Evolutionary conservation across 1,284 basidiomycete species (phyloP).

Genomic region (Chondrostereum purpureum): DNA sequence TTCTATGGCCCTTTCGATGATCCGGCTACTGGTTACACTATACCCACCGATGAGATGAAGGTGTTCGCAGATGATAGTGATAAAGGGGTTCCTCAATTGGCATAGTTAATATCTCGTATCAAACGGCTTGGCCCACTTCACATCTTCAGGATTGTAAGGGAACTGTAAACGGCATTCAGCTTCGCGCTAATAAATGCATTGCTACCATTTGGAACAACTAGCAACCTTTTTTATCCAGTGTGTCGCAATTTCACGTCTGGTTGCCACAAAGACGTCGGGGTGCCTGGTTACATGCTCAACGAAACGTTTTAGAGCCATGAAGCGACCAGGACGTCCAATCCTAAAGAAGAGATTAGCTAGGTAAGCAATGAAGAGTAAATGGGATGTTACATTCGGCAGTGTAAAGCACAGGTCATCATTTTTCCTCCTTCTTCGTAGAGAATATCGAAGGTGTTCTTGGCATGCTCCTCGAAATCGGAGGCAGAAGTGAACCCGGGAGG

Average conservation of each 20-base stretch:
- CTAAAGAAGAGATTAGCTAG: background rate
- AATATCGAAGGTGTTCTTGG: background rate
- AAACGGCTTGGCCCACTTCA: background rate
- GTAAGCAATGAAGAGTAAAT: background rate
- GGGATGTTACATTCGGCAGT: background rate
- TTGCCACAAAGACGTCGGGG: background rate
- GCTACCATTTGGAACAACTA: too few species aligned
- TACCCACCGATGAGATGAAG: background rate
- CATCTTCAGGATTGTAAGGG: background rate
- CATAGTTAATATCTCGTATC: background rate
- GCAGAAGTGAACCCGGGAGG: slow-evolving; percentile 9
- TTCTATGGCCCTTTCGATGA: background rate
- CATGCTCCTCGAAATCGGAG: slow-evolving; percentile 5
- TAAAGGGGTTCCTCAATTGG: background rate
- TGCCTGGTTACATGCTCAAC: background rate
- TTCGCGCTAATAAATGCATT: background rate
- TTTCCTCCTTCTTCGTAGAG: background rate
- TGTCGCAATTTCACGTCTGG: background rate
- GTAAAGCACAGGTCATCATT: background rate
- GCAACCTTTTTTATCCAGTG: background rate
- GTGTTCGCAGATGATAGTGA: background rate
- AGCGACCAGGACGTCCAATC: background rate
- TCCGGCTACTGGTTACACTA: background rate
- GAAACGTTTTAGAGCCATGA: background rate
- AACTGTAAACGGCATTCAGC: background rate